A percentile compares a stretch with the other conserved stretches of the same genome.
Evolutionary conservation across 768 basidiomycete genomes (phyloP).

Genomic region (Gelatoporia subvermispora): DNA sequence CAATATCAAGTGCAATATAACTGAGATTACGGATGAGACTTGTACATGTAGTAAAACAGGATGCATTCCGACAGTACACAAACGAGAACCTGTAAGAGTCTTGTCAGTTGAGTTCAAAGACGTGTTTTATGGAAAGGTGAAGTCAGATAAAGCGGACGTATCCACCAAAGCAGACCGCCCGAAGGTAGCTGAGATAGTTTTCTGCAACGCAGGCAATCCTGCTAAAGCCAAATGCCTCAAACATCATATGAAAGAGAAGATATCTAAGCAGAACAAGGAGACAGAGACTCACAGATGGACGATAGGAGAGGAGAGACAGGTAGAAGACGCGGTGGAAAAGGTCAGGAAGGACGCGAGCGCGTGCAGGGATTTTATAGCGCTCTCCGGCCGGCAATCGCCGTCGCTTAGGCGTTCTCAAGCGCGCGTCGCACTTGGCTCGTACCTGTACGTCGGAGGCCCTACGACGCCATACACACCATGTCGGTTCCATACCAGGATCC

Average conservation of each 20-base stretch:
- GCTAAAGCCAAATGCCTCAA: slow-evolving; percentile 96
- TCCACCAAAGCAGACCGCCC: slow-evolving; percentile 43
- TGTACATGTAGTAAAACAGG: too few relatives aligned
- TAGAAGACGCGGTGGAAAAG: slow-evolving; percentile 8
- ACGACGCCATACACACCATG: slow-evolving; percentile 4
- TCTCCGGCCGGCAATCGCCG: slow-evolving; percentile 1
- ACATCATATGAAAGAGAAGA: slow-evolving; percentile 53
- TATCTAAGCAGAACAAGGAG: neutral
- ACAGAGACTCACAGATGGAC: slow-evolving; percentile 20
- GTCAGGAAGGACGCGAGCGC: slow-evolving; percentile 1
- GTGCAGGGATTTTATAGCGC: slow-evolving; percentile 11
- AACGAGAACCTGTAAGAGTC: too few relatives aligned
- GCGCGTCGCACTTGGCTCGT: neutral
- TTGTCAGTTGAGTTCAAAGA: too few relatives aligned
- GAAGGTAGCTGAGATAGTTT: slow-evolving; percentile 90
- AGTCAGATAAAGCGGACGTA: slow-evolving; percentile 44
- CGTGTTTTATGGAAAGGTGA: slow-evolving; percentile 3
- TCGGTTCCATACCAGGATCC: slow-evolving; percentile 12
- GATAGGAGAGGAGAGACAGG: neutral
- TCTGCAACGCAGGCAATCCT: slow-evolving; percentile 72
- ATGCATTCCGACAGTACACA: too few relatives aligned
- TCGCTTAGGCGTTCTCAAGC: slow-evolving; percentile 4
- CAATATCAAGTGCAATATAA: too few relatives aligned
- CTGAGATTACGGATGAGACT: too few relatives aligned
- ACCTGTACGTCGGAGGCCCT: neutral